Conservation (phyloP, 768 basidiomycete genomes). For the Calocybe cyanea region DNA sequence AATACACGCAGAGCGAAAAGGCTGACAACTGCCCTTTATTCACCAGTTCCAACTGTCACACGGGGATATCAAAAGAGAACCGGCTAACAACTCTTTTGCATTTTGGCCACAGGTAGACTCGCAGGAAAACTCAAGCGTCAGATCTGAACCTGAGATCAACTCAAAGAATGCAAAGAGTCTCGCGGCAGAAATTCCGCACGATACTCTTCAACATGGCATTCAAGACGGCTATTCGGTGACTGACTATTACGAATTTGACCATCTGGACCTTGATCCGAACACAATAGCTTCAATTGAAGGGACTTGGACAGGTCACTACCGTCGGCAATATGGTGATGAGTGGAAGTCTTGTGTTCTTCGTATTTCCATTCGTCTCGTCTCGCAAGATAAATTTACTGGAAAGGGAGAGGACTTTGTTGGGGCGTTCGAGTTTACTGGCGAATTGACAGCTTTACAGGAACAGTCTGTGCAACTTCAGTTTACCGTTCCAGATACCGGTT, state of each 20-base stretch:
- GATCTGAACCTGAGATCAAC: constrained; percentile 11
- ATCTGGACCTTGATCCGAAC: constrained; percentile 14
- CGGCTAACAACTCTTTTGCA: constrained; percentile 27
- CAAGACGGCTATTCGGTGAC: constrained; percentile 29
- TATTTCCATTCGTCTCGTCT: constrained; percentile 23
- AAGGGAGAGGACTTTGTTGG: constrained; percentile 31
- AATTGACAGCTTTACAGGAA: constrained; percentile 9
- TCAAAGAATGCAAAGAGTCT: constrained; percentile 14
- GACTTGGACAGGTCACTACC: constrained; percentile 30
- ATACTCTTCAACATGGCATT: constrained; percentile 29
- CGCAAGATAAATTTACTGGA: constrained; percentile 21
- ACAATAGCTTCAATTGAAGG: constrained; percentile 25
- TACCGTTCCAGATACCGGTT: constrained; percentile 23
- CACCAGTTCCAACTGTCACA: constrained; percentile 32
- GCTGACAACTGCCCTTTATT: no score
- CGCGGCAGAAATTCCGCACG: constrained; percentile 15
- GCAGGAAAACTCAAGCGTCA: constrained; percentile 13
- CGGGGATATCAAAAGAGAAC: constrained; percentile 27
- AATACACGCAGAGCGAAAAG: not conserved
- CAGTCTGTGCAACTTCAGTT: constrained; percentile 23
- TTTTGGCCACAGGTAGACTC: constrained; percentile 24
- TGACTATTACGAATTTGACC: constrained; percentile 30
- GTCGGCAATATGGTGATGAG: constrained; percentile 19
- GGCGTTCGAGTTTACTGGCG: constrained; percentile 28
- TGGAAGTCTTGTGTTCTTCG: constrained; percentile 23